These are phyloP conservation scores for Samsoniella hepiali DNA, from an alignment of 2,329 filamentous ascomycete species.

Conservation along the genomic window DNA sequence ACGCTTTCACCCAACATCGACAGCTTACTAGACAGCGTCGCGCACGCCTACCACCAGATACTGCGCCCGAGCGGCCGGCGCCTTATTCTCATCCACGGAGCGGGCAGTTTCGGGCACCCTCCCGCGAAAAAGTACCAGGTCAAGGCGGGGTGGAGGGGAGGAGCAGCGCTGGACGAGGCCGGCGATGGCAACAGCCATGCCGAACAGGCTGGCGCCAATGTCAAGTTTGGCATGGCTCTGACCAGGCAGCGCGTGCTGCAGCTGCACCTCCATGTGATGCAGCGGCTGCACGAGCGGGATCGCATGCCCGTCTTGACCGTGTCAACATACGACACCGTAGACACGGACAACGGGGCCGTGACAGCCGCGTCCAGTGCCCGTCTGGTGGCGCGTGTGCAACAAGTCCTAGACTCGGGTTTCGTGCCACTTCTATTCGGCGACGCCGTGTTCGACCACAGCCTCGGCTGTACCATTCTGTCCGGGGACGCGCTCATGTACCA, in stretches of 20 bases:
- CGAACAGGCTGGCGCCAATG: neutral
- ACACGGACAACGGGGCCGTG: constrained; percentile 8
- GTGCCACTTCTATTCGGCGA: constrained; percentile 18
- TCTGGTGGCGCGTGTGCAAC: constrained; percentile 9
- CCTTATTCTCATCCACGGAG: constrained; percentile 16
- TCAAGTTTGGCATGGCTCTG: constrained; percentile 18
- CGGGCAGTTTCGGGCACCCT: constrained; percentile 19
- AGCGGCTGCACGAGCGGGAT: constrained; percentile 3
- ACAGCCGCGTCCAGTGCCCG: neutral
- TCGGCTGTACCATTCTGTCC: constrained; percentile 12
- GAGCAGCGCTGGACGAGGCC: too few relatives aligned
- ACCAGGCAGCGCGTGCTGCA: constrained; percentile 18
- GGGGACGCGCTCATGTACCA: constrained; percentile 19
- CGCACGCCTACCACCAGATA: constrained; percentile 8
- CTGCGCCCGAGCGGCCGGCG: neutral
- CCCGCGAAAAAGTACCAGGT: constrained; percentile 18
- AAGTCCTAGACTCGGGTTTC: constrained; percentile 7
- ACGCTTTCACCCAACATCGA: constrained; percentile 11
- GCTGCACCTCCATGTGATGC: constrained; percentile 8
- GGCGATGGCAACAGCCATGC: neutral
- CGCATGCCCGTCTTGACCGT: constrained; percentile 16
- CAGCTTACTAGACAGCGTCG: constrained; percentile 5
- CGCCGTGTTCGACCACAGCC: constrained; percentile 12
- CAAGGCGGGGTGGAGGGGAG: constrained; percentile 14
- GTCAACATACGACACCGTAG: constrained; percentile 17